phyloP scores from a whole-genome alignment of 441 rosid species.

The Populus hybrid region DNA sequence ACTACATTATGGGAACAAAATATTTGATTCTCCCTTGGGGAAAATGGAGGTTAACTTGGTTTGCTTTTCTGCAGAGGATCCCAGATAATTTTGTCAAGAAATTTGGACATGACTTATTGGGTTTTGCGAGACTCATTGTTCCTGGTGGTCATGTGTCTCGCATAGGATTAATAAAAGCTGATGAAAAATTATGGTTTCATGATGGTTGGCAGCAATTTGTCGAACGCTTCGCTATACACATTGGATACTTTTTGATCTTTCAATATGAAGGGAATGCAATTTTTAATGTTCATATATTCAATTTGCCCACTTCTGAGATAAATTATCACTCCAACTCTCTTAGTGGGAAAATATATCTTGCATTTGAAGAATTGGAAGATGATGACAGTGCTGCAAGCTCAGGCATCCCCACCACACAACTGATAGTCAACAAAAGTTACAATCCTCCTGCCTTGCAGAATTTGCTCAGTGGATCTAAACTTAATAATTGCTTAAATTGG shows the following conservation, averaged over 20 bases:
- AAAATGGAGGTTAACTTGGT: slow-evolving; percentile 10
- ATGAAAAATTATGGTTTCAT: slow-evolving; percentile 82
- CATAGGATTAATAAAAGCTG: slow-evolving; percentile 69
- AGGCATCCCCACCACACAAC: slow-evolving; percentile 29
- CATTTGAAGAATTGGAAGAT: slow-evolving; percentile 82
- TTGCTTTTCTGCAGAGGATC: slow-evolving; percentile 68
- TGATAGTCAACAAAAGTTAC: slow-evolving; percentile 41
- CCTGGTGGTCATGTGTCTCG: slow-evolving; percentile 90
- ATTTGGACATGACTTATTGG: slow-evolving; percentile 74
- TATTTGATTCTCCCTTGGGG: background rate
- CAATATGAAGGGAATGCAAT: slow-evolving; percentile 88
- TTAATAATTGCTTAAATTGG: slow-evolving; percentile 30
- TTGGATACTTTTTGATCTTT: slow-evolving; percentile 87
- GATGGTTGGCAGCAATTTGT: slow-evolving; percentile 94
- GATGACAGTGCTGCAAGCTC: slow-evolving; percentile 28
- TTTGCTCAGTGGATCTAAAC: slow-evolving; percentile 54
- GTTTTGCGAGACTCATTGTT: slow-evolving; percentile 73
- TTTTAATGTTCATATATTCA: slow-evolving; percentile 81
- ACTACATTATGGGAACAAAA: background rate
- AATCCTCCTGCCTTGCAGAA: slow-evolving; percentile 53
- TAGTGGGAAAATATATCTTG: slow-evolving; percentile 53
- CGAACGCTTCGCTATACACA: slow-evolving; percentile 71
- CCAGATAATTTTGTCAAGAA: slow-evolving; percentile 87
- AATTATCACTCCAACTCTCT: slow-evolving; percentile 63
- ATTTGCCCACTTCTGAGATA: slow-evolving; percentile 76